A percentile compares a stretch with the other conserved stretches of the same genome.
These are phyloP conservation scores for Aspergillus sclerotioniger DNA, from an alignment of 495 filamentous ascomycete genomes.

Conservation along the genomic window DNA sequence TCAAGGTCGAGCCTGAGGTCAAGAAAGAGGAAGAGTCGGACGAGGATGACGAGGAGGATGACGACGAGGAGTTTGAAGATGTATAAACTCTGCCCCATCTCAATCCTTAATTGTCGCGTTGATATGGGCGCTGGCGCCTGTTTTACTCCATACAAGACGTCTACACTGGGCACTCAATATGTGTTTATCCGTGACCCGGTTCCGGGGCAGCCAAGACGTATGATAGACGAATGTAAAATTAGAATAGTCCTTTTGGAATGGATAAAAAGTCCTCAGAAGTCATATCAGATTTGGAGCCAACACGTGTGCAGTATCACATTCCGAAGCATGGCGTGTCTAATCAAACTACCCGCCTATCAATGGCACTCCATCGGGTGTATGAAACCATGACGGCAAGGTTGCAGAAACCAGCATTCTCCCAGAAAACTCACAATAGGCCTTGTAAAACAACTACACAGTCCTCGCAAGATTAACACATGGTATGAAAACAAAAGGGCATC, in stretches of 20 bases:
- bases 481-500: conserved; percentile 8
- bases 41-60: conserved; percentile 54
- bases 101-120: neutral
- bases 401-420: conserved; percentile 1
- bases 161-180: neutral
- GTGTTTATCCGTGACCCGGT: neutral
- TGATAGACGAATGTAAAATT: conserved; percentile 1
- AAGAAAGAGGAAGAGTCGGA: conserved; percentile 48
- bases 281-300: too few relatives aligned
- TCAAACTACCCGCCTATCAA: neutral
- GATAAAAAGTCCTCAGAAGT: neutral
- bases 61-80: conserved; percentile 55
- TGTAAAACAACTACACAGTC: conserved; percentile 1
- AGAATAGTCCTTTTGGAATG: neutral
- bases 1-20: conserved; percentile 36
- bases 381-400: neutral
- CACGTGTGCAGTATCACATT: neutral
- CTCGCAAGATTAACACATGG: conserved; percentile 13
- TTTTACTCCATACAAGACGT: neutral
- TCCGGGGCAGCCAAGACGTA: neutral
- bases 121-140: conserved; percentile 18
- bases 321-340: neutral
- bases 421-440: neutral
- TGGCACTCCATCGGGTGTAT: neutral
- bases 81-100: conserved; percentile 24